Conservation (phyloP, 1,284 basidiomycete species). For the Earliella scabrosa region DNA sequence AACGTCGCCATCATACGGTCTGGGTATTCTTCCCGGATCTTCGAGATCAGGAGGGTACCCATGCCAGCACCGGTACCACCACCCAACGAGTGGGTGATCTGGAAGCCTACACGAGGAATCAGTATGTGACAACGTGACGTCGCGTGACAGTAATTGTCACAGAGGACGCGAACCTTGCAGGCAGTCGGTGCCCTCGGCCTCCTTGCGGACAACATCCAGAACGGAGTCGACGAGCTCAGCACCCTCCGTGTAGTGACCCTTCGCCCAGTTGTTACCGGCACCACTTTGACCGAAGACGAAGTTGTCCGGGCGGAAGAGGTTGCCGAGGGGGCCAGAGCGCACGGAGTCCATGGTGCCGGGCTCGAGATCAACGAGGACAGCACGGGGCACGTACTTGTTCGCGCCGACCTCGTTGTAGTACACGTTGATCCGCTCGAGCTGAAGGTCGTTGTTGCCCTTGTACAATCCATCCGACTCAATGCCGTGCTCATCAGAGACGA, state of each 20-base stretch:
- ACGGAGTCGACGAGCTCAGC: conserved; percentile 96
- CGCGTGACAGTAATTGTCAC: conserved; percentile 25
- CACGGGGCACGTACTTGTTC: conserved; percentile 97
- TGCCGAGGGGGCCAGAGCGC: conserved; percentile 82
- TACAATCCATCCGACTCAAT: conserved; percentile 93
- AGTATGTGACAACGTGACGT: conserved; percentile 20
- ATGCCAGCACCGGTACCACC: conserved; percentile 97
- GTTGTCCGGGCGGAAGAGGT: conserved; percentile 95
- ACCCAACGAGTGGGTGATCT: conserved; percentile 95
- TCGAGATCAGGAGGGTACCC: conserved; percentile 89
- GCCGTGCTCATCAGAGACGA: conserved; percentile 97
- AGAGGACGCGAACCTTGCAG: conserved; percentile 72
- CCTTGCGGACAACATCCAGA: conserved; percentile 87
- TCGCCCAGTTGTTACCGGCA: conserved; percentile 97
- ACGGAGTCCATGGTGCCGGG: conserved; percentile 98
- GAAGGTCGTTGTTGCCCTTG: conserved; percentile 93
- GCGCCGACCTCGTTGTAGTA: conserved; percentile 93
- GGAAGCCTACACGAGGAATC: conserved; percentile 70
- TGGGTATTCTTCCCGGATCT: conserved; percentile 93
- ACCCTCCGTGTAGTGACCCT: conserved; percentile 94
- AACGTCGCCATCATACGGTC: conserved; percentile 99
- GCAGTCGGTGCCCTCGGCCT: conserved; percentile 91
- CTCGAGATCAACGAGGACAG: conserved; percentile 93
- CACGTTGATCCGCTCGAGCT: conserved; percentile 96
- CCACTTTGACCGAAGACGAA: conserved; percentile 91